Base-by-base conservation (phyloP, 2,329 filamentous ascomycete genomes). In the Phoma sp. region DNA sequence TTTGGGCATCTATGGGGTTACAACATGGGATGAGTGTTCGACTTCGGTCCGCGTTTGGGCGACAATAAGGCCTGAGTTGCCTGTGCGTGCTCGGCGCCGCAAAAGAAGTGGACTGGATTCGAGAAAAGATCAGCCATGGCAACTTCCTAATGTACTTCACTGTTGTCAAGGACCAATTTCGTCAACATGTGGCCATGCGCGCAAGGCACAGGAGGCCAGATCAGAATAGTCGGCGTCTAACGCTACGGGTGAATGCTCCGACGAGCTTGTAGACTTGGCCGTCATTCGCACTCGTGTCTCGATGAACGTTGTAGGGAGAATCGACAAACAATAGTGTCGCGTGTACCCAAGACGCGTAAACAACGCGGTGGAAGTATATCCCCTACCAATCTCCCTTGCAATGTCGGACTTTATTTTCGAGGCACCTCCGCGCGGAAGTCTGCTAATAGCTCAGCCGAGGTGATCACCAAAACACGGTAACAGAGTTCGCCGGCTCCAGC, bases 61-160 rank as follows among this genome's bases (percentile, higher is more conserved):
- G 17, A 32, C 10, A 25, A 44, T 19, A 27, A 51, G 43, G 46
- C 37, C 46, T 43, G 43, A 46, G 44, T 19, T 41, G 45, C 47
- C 57, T 60, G 59, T 59, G 59, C 63, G 37, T 15, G 19, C 55
- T 61, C 62, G 62, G 62, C 62, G 52, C 50, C 48, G 45, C 44
- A 54, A 59, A 61, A 55, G 55, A 31, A 60, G 55, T 51, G 53
- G 56, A 55, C 51, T 55, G 50, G 50, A 60, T 55, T 54, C 55
- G 44, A 40, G 56, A 60, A 60, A 56, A 55, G 60, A 57, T 56
- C 52, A 45, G 32, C 51, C 43, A 60, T 49, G 44, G 31, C n/a
- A 41, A 45, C 45, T 55, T 55, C 51, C 51, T 31, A 24, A 31
- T 38, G 9, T 31, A 38, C 36, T 22, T 49, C 41, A n/a, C 40